These are phyloP conservation scores for Spergularia azorica DNA, from an alignment of 179 eudicot genomes.

Conservation along the genomic window DNA sequence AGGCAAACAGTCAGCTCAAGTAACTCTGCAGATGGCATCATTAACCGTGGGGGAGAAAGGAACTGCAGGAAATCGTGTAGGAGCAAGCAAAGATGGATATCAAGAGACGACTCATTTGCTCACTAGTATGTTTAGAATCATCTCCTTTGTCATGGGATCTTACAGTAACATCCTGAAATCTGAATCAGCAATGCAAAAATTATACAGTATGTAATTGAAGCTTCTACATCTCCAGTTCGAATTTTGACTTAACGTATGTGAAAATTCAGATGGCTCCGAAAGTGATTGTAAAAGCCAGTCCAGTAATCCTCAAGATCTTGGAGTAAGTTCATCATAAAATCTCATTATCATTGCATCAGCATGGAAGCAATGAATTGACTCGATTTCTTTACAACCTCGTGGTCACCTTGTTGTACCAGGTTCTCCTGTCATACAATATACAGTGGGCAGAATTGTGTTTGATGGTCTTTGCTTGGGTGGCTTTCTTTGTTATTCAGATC, in stretches of 20 bases:
- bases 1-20: conserved; percentile 12
- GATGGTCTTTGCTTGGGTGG: conserved; percentile 72
- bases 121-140: conserved; percentile 15
- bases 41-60: background rate
- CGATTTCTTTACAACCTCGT: background rate
- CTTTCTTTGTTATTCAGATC: conserved; percentile 71
- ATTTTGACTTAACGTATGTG: background rate
- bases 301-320: background rate
- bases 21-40: conserved; percentile 6
- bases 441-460: conserved; percentile 78
- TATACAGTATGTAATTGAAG: too few species aligned
- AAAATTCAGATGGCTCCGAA: conserved; percentile 1
- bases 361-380: too few species aligned
- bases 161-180: too few species aligned
- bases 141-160: background rate
- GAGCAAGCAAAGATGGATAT: background rate
- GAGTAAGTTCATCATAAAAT: background rate
- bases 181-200: too few species aligned
- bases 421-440: conserved; percentile 57
- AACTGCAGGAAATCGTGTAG: background rate
- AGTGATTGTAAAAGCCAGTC: background rate
- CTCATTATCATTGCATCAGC: background rate
- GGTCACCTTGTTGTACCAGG: conserved; percentile 36
- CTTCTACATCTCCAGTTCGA: too few species aligned
- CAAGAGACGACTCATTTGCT: conserved; percentile 19